Conservation (phyloP, 1,284 basidiomycete genomes). For the Cryptococcus maquisensis region DNA sequence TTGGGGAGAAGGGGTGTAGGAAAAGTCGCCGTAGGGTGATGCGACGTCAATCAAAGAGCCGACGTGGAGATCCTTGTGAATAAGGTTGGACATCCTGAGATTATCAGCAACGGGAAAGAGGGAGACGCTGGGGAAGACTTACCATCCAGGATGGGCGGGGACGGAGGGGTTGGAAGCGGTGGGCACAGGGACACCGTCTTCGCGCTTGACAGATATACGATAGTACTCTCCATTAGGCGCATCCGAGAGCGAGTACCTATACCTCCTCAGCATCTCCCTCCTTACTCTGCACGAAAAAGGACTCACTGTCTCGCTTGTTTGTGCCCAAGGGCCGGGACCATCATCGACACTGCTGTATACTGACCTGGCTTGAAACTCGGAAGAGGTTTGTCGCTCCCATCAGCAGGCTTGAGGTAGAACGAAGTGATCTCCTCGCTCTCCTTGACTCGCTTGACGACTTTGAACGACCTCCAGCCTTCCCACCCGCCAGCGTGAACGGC, state of each 20-base stretch:
- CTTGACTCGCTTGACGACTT: constrained; percentile 21
- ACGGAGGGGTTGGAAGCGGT: constrained; percentile 4
- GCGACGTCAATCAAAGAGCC: constrained; percentile 27
- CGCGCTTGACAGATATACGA: constrained; percentile 35
- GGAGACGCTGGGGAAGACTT: constrained; percentile 1
- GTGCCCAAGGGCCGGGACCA: constrained; percentile 17
- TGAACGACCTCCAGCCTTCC: constrained; percentile 33
- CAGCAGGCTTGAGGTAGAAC: constrained; percentile 30
- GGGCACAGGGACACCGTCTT: constrained; percentile 14
- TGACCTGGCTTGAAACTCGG: constrained; percentile 33
- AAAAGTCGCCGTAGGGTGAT: constrained; percentile 34
- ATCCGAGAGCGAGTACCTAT: constrained; percentile 34
- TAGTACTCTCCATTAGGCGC: constrained; percentile 24
- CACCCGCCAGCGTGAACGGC: constrained; percentile 22
- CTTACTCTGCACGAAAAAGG: neutral
- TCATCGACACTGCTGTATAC: constrained; percentile 28
- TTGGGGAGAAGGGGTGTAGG: constrained; percentile 14
- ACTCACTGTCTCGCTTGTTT: constrained; percentile 26
- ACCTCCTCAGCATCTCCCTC: neutral
- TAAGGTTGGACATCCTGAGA: constrained; percentile 14
- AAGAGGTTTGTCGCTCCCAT: constrained; percentile 17
- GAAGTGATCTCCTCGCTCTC: constrained; percentile 30
- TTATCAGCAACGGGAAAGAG: neutral
- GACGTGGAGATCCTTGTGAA: constrained; percentile 27
- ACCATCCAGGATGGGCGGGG: constrained; percentile 17